Percentiles rank a stretch among this genome's conserved stretches.
Conservation (phyloP, 768 basidiomycete genomes). For the Daedaleopsis nitida region DNA sequence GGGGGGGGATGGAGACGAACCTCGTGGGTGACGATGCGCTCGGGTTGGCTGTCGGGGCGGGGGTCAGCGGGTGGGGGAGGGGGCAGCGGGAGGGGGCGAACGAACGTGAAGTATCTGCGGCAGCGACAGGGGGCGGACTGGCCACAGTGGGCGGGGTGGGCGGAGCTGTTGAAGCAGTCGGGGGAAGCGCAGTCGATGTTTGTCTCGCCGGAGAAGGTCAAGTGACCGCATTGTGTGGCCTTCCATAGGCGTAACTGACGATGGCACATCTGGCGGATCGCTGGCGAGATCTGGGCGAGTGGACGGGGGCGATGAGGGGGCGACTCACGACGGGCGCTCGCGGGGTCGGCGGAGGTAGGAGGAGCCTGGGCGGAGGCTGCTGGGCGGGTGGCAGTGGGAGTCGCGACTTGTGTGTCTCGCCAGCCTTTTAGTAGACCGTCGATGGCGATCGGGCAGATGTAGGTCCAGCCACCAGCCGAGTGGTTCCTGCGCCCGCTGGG, state of each 20-base stretch:
- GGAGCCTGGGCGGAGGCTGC: slow-evolving; percentile 19
- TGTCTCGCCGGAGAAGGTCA: slow-evolving; percentile 44
- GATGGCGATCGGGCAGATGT: slow-evolving; percentile 22
- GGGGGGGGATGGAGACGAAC: slow-evolving; percentile 35
- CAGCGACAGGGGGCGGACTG: slow-evolving; percentile 39
- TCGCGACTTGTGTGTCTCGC: too few species aligned
- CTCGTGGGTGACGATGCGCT: slow-evolving; percentile 47
- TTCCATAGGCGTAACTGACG: slow-evolving; percentile 56
- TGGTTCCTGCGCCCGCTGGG: background rate
- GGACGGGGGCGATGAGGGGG: slow-evolving; percentile 15
- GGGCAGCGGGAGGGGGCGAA: slow-evolving; percentile 8
- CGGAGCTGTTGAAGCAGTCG: slow-evolving; percentile 48
- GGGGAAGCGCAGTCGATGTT: slow-evolving; percentile 54
- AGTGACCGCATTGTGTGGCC: slow-evolving; percentile 57
- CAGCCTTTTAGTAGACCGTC: slow-evolving; percentile 18
- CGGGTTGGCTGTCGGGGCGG: slow-evolving; percentile 47
- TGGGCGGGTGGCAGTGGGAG: slow-evolving; percentile 18
- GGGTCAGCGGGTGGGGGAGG: slow-evolving; percentile 6
- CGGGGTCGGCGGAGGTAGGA: slow-evolving; percentile 38
- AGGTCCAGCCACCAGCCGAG: slow-evolving; percentile 21
- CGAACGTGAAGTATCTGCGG: slow-evolving; percentile 58
- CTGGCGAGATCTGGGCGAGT: background rate
- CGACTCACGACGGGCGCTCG: slow-evolving; percentile 29
- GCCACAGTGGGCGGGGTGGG: slow-evolving; percentile 52
- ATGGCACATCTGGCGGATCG: slow-evolving; percentile 57